These are phyloP conservation scores for Monosporascus ibericus DNA, from an alignment of 2,329 filamentous ascomycete genomes.

Conservation along the genomic window DNA sequence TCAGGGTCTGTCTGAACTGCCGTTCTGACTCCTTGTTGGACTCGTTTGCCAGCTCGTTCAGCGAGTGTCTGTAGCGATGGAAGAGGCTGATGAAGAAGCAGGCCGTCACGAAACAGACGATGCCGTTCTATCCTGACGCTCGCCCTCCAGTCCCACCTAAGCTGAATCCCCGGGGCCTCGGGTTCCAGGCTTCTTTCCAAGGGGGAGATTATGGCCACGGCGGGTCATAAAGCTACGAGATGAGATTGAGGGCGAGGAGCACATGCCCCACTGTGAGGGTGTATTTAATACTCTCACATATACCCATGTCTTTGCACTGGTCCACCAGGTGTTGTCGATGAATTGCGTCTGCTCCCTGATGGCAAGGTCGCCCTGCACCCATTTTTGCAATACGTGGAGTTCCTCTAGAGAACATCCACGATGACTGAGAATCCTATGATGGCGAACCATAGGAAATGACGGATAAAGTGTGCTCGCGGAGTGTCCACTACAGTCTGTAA, in stretches of 20 bases:
- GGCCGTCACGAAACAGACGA: constrained; percentile 15
- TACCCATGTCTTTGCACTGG: constrained; percentile 4
- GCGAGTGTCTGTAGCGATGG: constrained; percentile 14
- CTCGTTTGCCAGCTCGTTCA: constrained; percentile 8
- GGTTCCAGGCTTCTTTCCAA: neutral
- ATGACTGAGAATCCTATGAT: constrained; percentile 10
- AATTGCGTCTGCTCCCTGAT: constrained; percentile 1
- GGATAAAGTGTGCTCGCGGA: constrained; percentile 5
- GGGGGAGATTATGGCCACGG: constrained; percentile 1
- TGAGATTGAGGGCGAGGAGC: constrained; percentile 8
- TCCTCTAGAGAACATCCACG: constrained; percentile 12
- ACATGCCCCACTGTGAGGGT: constrained; percentile 4
- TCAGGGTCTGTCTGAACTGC: constrained; percentile 26
- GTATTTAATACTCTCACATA: constrained; percentile 1
- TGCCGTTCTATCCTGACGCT: constrained; percentile 10
- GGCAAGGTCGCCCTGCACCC: neutral
- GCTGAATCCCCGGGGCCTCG: neutral
- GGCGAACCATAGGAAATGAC: constrained; percentile 15
- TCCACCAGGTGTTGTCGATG: constrained; percentile 3
- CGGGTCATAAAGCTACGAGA: constrained; percentile 11
- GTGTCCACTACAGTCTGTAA: constrained; percentile 8
- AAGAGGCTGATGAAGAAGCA: constrained; percentile 24
- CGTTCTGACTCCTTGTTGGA: constrained; percentile 18
- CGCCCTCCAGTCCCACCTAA: neutral
- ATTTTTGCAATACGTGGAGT: neutral